Base-by-base conservation (phyloP, 2,329 filamentous ascomycete species). In the Harringtonia aguacate region DNA sequence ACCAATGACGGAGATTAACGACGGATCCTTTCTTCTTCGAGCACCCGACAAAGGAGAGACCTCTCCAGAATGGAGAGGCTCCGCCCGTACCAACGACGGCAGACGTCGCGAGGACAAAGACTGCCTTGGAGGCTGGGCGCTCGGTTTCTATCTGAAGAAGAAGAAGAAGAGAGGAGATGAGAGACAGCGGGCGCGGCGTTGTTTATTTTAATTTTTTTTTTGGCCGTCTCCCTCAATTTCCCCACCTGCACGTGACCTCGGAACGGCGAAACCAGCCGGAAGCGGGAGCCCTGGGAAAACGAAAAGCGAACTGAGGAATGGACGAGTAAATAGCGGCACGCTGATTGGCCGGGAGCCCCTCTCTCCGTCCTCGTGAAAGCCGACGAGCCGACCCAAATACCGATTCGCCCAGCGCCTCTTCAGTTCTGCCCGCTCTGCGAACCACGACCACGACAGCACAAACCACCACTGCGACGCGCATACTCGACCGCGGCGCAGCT, bases 1-100 rank as follows among this genome's bases (percentile, higher is more conserved):
- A 62, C 62, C 64, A 64, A 54, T 64, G 67, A 61, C 67, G 55
- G 70, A 68, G 70, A 74, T 74, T 73, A 74, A 74, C 69, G 69
- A 73, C 63, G 67, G 70, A 73, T 70, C 68, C 50, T 55, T 66
- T 69, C 54, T 61, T 72, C 69, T 72, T 55, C 62, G 62, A 67
- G 57, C 58, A 53, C 54, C 54, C 45, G 55, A 49, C 47, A 46
- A n/a, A 38, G 36, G 46, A 48, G 46, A 35, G 35, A 37, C 36
- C 27, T 28, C 43, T 29, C 43, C 44, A 52, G 53, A 52, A 50
- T 45, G 47, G 47, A 50, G 53, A 44, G 48, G 55, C 44, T 49
- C 17, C 36, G 17, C 30, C 38, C 14, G 17, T 29, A 30, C 43
- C 33, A 37, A 30, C 43, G 18, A 18, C 28, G 40, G 24, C 45